Base-by-base conservation (phyloP, 208 protist genomes). In the Crithidia sp. region DNA sequence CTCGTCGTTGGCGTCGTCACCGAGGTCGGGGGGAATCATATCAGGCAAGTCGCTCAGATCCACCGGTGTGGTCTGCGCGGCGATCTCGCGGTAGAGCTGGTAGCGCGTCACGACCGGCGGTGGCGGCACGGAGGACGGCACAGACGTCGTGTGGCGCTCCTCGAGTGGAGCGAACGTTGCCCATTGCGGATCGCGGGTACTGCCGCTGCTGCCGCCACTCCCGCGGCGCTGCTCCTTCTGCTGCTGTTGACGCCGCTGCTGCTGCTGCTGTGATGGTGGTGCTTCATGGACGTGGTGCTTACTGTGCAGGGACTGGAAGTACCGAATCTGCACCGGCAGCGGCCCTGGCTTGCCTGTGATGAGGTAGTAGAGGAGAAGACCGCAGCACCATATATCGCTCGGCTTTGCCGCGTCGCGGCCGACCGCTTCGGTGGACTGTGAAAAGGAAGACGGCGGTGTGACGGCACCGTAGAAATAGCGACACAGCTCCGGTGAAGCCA, bases 311-410 rank as follows among this genome's bases (percentile, higher is more conserved):
- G 79, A 40, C 12, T 75, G 62, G 36, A 79, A 80, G 72, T 88
- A 88, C n/a, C 59, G 68, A 7, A 68, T 5, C 40, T 92, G 87
- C 49, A 86, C 82, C 4, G 66, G 73, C 54, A 92, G 63, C 40
- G 87, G 87, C 2, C 87, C 87, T 0, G 77, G 69, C 17, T 74
- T 77, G 7, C 89, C 89, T 0, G 86, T 91, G 28, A 96, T 79
- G 69, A 96, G 79, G 67, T 87, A 85, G 70, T 94, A 96, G 4
- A 96, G 59, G 17, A 92, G 66, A 9, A 92, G 67, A 2, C 92
- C 92, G 60, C 87, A 93, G 54, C 84, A 86, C 89, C 92, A 96
- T 86, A 96, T 93, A 68, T 96, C 92, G 39, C 88, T 73, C n/a
- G 76, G 43, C 62, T 73, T 60, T 49, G 70, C 70, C 40, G 71